Base-by-base conservation (phyloP, 2,329 filamentous ascomycete genomes). In the Cadophora gregata region DNA sequence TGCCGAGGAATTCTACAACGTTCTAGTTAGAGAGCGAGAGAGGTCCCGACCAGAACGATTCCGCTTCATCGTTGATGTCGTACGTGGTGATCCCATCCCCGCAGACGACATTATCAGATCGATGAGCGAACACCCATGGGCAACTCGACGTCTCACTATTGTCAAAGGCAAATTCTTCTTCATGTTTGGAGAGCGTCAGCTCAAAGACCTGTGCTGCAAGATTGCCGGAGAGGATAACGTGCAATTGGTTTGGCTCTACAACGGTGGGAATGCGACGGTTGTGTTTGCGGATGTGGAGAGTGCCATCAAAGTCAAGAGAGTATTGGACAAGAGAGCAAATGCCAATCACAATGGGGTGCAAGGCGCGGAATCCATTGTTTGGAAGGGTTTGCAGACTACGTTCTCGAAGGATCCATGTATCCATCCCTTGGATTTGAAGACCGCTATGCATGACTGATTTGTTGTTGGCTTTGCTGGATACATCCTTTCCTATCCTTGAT, bases 81-180 rank as follows among this genome's bases (percentile, higher is more conserved):
- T 67, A 24, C 64, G 68, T 16, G 74, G 74, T 1, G 74, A 74
- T 7, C 59, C 70, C 2, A 70, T 71, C 47, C 69, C 70, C 1
- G 63, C 64, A 1, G 71, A 75, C 25, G 70, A 74, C 0, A 66
- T 59, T 27, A 70, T 77, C 29, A 63, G 62, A 25, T 62, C 71
- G 1, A 77, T 77, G 75, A 60, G 59, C 0, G 27, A 65, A 5
- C 70, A 71, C 9, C 69, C 63, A 0, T 71, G 61, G 48, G 73
- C 75, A n/a, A 74, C 64, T 4, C 74, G 75, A 0, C 73, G 75
- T 16, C 64, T 77, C 4, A 76, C 75, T 0, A 69, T 77, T 10
- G 75, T 76, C 63, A 76, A 76, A 55, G 73, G 69, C 9, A 67
- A 65, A 6, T 75, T 77, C 68, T 76, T 77, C 67, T 76, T 74